Evolutionary conservation across 306 rosid genomes (phyloP).

Genomic region (Castanea sativa): DNA sequence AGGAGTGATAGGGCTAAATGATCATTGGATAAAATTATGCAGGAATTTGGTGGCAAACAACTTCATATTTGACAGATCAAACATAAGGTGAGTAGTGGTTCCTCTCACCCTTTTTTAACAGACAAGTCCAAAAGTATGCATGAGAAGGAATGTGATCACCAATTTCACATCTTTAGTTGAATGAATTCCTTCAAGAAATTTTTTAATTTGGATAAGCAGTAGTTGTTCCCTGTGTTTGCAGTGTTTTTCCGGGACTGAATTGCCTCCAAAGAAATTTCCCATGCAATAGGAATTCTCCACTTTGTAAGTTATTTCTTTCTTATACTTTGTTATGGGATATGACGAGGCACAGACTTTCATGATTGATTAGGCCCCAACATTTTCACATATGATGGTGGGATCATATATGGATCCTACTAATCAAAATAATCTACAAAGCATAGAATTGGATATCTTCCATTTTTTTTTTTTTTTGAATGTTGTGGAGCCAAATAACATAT

Average conservation of each 20-base stretch:
- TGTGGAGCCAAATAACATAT: no score
- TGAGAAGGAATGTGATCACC: neutral
- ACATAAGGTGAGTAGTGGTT: slow-evolving; percentile 9
- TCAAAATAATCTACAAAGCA: no score
- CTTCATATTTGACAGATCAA: slow-evolving; percentile 18
- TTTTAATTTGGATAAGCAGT: neutral
- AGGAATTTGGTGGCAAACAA: slow-evolving; percentile 35
- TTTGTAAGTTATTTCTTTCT: slow-evolving; percentile 44
- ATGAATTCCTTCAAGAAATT: neutral
- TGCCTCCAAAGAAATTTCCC: slow-evolving; percentile 73
- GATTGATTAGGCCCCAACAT: neutral
- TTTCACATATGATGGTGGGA: neutral
- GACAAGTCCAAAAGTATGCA: neutral
- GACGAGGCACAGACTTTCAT: neutral
- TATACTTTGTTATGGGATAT: neutral
- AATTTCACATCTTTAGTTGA: neutral
- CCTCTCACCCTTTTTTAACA: neutral
- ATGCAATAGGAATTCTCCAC: slow-evolving; percentile 49
- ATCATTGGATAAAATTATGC: neutral
- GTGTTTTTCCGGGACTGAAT: slow-evolving; percentile 55
- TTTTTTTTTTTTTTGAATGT: no score
- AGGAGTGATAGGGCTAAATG: neutral
- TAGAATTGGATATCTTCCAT: no score
- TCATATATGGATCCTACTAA: no score
- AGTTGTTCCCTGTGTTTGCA: slow-evolving; percentile 25